These are phyloP conservation scores for Phalaenopsis aphrodite DNA, from an alignment of 106 monocot species.

Conservation along the genomic window DNA sequence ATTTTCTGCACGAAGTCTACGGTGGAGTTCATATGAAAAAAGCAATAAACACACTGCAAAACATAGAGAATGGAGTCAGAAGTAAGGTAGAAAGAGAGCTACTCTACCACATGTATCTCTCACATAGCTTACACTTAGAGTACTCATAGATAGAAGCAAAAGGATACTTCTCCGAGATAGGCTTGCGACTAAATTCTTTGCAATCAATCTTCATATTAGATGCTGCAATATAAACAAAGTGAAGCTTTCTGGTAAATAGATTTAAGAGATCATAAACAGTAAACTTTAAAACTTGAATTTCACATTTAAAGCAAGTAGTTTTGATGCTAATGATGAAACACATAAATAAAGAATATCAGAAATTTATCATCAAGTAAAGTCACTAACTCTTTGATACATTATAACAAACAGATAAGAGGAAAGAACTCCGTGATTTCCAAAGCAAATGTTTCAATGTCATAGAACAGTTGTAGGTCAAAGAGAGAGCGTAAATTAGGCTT, in stretches of 20 bases:
- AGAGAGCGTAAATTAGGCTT: too few species aligned
- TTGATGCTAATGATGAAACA: too few species aligned
- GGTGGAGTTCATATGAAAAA: constrained; percentile 79
- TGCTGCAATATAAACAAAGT: constrained; percentile 14
- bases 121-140: constrained; percentile 54
- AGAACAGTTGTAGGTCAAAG: too few species aligned
- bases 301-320: too few species aligned
- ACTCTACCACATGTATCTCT: not conserved
- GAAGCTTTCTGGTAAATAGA: too few species aligned
- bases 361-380: not conserved
- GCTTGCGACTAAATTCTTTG: constrained; percentile 13
- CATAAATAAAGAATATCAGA: too few species aligned
- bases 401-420: not conserved
- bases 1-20: constrained; percentile 28
- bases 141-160: constrained; percentile 54
- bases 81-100: not conserved
- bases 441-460: too few species aligned
- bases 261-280: too few species aligned
- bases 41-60: constrained; percentile 67
- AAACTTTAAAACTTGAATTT: too few species aligned
- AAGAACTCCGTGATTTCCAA: not conserved
- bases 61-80: not conserved
- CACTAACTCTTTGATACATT: not conserved
- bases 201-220: constrained; percentile 23
- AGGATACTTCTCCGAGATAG: constrained; percentile 33